phyloP scores from a whole-genome alignment of 257 asterid genomes.

The Nicotiana obtusifolia region DNA sequence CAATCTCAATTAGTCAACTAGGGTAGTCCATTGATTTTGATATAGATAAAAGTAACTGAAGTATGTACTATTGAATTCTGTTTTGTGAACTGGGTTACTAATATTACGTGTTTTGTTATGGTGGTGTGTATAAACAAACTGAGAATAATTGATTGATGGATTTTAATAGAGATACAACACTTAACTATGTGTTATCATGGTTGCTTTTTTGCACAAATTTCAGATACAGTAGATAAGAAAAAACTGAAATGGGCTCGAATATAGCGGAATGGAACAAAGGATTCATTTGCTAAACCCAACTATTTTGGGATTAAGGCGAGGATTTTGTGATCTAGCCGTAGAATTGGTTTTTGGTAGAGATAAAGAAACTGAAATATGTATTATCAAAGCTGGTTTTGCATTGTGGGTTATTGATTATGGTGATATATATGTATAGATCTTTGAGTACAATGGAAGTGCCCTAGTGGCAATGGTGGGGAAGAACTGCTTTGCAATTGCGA shows the following conservation, averaged over 20 bases:
- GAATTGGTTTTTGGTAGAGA: not conserved
- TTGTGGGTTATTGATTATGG: not conserved
- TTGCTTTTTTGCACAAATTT: not conserved
- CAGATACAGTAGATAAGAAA: not conserved
- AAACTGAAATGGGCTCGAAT: not conserved
- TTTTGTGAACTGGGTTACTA: not conserved
- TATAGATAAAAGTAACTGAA: not conserved
- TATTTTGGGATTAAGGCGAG: not conserved
- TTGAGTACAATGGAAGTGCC: constrained; percentile 96
- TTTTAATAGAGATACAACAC: not conserved
- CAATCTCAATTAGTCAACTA: not conserved
- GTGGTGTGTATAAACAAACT: not conserved
- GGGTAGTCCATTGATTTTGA: not conserved
- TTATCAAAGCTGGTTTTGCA: not conserved
- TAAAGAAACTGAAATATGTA: not conserved
- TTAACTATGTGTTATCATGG: not conserved
- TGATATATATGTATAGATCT: constrained; percentile 43
- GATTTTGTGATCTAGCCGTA: not conserved
- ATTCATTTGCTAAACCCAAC: not conserved
- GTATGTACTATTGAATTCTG: not conserved
- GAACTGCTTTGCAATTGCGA: constrained; percentile 91
- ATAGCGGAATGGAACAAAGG: not conserved
- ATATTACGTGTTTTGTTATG: not conserved
- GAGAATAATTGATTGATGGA: not conserved
- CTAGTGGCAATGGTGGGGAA: constrained; percentile 93